Conservation (phyloP, 2,329 filamentous ascomycete species). For the Diatrype stigma region DNA sequence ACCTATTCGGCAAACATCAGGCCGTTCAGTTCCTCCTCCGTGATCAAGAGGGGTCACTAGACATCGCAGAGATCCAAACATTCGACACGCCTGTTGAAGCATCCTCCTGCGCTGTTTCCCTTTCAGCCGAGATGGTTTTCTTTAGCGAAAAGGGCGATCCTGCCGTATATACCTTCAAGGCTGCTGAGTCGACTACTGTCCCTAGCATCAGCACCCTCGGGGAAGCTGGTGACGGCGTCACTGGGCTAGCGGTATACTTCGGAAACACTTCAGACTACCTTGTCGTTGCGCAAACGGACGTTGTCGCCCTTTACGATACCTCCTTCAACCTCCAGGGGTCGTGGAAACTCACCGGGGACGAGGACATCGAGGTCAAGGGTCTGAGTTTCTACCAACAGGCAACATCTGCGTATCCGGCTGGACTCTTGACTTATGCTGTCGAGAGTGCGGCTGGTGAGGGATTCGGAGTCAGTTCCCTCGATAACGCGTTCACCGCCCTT, state of each 20-base stretch:
- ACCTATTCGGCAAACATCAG: conserved; percentile 40
- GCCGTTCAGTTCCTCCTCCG: conserved; percentile 36
- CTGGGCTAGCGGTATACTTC: conserved; percentile 38
- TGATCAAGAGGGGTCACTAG: conserved; percentile 19
- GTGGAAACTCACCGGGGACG: conserved; percentile 31
- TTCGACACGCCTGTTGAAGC: conserved; percentile 38
- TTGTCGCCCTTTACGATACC: conserved; percentile 35
- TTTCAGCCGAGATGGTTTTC: conserved; percentile 32
- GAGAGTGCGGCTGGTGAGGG: conserved; percentile 35
- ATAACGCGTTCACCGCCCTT: conserved; percentile 28
- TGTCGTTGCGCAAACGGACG: conserved; percentile 35
- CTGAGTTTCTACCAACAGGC: conserved; percentile 36
- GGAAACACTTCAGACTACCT: conserved; percentile 33
- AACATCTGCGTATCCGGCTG: conserved; percentile 31
- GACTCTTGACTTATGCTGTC: conserved; percentile 36
- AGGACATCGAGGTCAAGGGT: conserved; percentile 40
- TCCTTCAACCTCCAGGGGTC: conserved; percentile 33
- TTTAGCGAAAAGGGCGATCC: conserved; percentile 36
- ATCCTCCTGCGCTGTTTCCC: conserved; percentile 38
- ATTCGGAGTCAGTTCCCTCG: conserved; percentile 37
- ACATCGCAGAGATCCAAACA: conserved; percentile 40
- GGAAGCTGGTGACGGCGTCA: conserved; percentile 33
- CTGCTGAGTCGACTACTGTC: conserved; percentile 32
- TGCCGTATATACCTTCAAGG: conserved; percentile 33
- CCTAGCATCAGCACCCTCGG: conserved; percentile 34